Evolutionary conservation across 441 rosid genomes (phyloP), one percentile per base, ranked within the genome.

Genomic region (Aleurites moluccanus): DNA sequence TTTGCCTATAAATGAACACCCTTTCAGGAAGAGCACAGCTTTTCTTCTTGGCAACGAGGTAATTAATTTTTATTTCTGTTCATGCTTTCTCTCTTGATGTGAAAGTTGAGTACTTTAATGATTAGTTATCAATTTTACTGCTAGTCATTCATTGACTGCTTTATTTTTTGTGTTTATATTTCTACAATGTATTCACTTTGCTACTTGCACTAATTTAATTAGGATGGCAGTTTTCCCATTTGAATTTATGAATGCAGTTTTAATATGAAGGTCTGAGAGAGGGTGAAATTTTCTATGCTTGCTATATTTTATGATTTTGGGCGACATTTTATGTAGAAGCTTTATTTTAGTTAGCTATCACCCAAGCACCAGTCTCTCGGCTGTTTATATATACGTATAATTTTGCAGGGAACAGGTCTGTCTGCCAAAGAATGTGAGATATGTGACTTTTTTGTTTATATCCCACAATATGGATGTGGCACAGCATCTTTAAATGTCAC

Each of bases 31-130:
- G 78, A 92, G 85, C 80, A 95, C 99, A 0, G 98, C 97, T 68
- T 92, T 95, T 70, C 96, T 94, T 75, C 91, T 94, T 1, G 98
- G 99, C 69, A 94, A 94, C 65, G 99, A 94, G 96, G 98, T 90
- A 53, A 47, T 61, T 6, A 9, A 44, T 42, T 5, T 30, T 27
- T 9, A 1, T 16, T 6, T 42, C 45, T 21, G n/a, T 15, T 38
- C 18, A 71, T 55, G 33, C 2, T 15, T 20, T 57, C 16, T 10
- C 8, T 62, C 5, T 1, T 35, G 3, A 56, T 56, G 30, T 56
- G 30, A 56, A 56, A 9, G 28, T 21, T 55, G 11, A 10, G 3
- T 56, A 13, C 61, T 56, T 57, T 57, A 11, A 11, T 15, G 4
- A 11, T 57, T 23, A 4, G 0, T 25, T 3, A 23, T 4, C 13